Evolutionary conservation across 2,329 filamentous ascomycete genomes (phyloP).

Genomic region (Colletotrichum zoysiae): DNA sequence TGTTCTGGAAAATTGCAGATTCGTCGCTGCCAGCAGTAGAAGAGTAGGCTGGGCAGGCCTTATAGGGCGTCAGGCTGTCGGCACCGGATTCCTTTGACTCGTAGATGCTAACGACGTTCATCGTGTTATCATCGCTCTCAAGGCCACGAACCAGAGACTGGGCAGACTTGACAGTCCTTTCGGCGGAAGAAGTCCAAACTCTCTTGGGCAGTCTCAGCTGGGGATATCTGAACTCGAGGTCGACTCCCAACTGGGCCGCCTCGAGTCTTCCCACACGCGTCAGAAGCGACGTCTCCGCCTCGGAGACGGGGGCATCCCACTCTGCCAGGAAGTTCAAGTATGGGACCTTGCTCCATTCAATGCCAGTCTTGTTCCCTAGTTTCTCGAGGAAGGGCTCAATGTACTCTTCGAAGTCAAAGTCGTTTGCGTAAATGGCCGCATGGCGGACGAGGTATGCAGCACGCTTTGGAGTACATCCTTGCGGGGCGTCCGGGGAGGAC

Average conservation of each 20-base stretch:
- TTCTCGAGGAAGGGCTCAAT: slow-evolving; percentile 70
- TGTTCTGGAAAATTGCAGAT: slow-evolving; percentile 61
- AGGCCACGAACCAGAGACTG: slow-evolving; percentile 69
- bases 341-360: slow-evolving; percentile 69
- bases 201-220: slow-evolving; percentile 64
- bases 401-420: slow-evolving; percentile 69
- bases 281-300: slow-evolving; percentile 62
- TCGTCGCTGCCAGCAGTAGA: slow-evolving; percentile 68
- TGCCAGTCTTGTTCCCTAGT: slow-evolving; percentile 65
- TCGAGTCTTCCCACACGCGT: slow-evolving; percentile 72
- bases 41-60: slow-evolving; percentile 73
- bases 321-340: slow-evolving; percentile 66
- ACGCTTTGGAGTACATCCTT: slow-evolving; percentile 63
- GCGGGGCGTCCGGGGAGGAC: slow-evolving; percentile 57
- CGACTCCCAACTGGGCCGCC: slow-evolving; percentile 69
- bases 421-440: slow-evolving; percentile 71
- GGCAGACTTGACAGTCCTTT: slow-evolving; percentile 70
- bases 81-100: slow-evolving; percentile 70
- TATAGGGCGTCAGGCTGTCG: slow-evolving; percentile 73
- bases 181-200: slow-evolving; percentile 73
- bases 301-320: slow-evolving; percentile 70
- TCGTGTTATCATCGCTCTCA: slow-evolving; percentile 64
- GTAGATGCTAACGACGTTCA: slow-evolving; percentile 66
- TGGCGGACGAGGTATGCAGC: slow-evolving; percentile 71
- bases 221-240: slow-evolving; percentile 70